Percentiles rank a stretch among this genome's conserved stretches.
These are phyloP conservation scores for Rhizopogon salebrosus DNA, from an alignment of 768 basidiomycete species.

Conservation along the genomic window DNA sequence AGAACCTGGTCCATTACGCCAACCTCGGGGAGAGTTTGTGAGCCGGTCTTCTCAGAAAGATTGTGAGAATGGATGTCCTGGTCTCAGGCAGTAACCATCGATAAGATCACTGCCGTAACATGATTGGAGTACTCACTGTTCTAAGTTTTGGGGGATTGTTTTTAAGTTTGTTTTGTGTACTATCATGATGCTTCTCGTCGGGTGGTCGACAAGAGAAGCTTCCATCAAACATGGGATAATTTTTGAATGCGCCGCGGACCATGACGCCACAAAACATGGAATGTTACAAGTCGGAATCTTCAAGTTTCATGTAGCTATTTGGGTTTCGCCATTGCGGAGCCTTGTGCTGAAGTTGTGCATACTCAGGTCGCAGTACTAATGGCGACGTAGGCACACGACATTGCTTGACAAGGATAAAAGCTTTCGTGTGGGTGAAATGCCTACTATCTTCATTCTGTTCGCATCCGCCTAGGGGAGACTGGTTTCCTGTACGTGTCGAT, in stretches of 20 bases:
- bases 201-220: not conserved
- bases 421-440: no score
- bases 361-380: no score
- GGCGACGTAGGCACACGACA: no score
- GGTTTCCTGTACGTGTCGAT: no score
- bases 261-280: not conserved
- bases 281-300: not conserved
- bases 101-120: not conserved
- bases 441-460: no score
- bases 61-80: not conserved
- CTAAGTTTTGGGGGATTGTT: no score
- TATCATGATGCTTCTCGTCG: slow-evolving; percentile 1
- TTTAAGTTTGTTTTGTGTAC: not conserved
- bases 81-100: not conserved
- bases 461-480: no score
- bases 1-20: not conserved
- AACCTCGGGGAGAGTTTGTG: not conserved
- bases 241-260: not conserved
- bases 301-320: no score
- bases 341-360: no score
- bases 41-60: not conserved
- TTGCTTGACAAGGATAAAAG: no score
- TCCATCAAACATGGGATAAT: not conserved
- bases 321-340: no score
- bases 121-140: not conserved